Evolutionary conservation across 2,329 filamentous ascomycete genomes (phyloP), one percentile per base, ranked within the genome.

Genomic region (Blastomyces emzantsi): DNA sequence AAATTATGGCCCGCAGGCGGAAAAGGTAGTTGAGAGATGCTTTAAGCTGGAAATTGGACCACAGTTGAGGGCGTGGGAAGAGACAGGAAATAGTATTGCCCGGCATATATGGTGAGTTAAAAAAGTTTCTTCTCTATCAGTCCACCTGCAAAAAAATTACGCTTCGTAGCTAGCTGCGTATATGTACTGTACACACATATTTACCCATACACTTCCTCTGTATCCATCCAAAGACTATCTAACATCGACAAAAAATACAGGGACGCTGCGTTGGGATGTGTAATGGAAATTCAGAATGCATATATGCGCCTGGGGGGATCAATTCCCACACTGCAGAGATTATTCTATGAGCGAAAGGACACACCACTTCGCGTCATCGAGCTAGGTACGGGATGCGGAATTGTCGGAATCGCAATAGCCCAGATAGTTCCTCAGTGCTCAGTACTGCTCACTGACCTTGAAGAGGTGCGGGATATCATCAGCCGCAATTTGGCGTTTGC

Each of bases 61-160:
- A 19, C 60, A 70, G 5, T 68, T 86, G 11, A 73, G 74, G 43
- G 82, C 90, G 55, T 86, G 83, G 78, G 87, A 90, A 71, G 87
- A 90, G 69, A 88, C 85, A 0, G 87, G 87, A 3, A 87, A 90
- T 70, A 88, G 85, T 71, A 90, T 90, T 69, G 87, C 87, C 6
- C 79, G 86, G 52, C 87, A 90, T 75, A 80, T 90, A 59, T 90
- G 87, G 87, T 87, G 78, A 71, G 74, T 62, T 54, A 49, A 25
- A 15, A 64, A 47, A 33, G 36, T n/a, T 52, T 52, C 17, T 41
- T 62, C 41, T 39, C 41, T 25, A 45, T 36, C 41, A 28, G 28
- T 57, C 28, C 19, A 15, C 56, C 36, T 11, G 55, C 45, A 52
- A 22, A 51, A 15, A 4, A 25, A 22, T 57, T 33, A 30, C 17